Evolutionary conservation across 176 grass and related monocot genomes (phyloP), one percentile per base, ranked within the genome.

Genomic region (Eremochloa ophiuroides): DNA sequence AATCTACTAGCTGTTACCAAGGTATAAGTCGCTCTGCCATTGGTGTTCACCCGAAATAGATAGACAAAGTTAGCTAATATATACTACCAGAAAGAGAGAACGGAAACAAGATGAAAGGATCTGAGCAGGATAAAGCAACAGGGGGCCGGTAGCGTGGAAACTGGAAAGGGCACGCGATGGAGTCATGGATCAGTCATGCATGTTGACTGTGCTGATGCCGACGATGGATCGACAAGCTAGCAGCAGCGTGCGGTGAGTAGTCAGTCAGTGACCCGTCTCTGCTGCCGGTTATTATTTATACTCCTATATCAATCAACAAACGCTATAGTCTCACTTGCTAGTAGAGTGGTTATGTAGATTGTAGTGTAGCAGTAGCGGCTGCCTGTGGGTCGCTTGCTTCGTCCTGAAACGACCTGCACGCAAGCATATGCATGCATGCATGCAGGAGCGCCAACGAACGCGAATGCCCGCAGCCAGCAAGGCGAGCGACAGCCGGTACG

Each of bases 211-310:
- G 58, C 33, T 22, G 63, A 8, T 33, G 7, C 8, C 18, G 33
- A 35, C n/a, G n/a, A n/a, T 67, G 18, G 33, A 67, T 67, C 8
- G 33, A 67, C 38, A 47, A 2, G 14, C 9, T 25, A 59, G 22
- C n/a, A 10, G 22, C 15, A 74, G 77, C 69, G 71, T 35, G 78
- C 77, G 70, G 74, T 75, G 84, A 64, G 61, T 75, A 17, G 85
- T 75, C 85, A 69, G 44, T 51, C 17, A 48, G 75, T 85, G 66
- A 79, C 66, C 81, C 23, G 17, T 48, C 37, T 17, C n/a, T 60
- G 59, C n/a, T 82, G 39, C 40, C 70, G n/a, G n/a, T n/a, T n/a
- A n/a, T n/a, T n/a, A n/a, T n/a, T n/a, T n/a, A n/a, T n/a, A n/a
- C n/a, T n/a, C n/a, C n/a, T 59, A 59, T 29, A 62, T 62, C n/a